A percentile compares a stretch with the other conserved stretches of the same genome.
These are phyloP conservation scores for Seiridium unicorne DNA, from an alignment of 2,329 filamentous ascomycete genomes.

Conservation along the genomic window DNA sequence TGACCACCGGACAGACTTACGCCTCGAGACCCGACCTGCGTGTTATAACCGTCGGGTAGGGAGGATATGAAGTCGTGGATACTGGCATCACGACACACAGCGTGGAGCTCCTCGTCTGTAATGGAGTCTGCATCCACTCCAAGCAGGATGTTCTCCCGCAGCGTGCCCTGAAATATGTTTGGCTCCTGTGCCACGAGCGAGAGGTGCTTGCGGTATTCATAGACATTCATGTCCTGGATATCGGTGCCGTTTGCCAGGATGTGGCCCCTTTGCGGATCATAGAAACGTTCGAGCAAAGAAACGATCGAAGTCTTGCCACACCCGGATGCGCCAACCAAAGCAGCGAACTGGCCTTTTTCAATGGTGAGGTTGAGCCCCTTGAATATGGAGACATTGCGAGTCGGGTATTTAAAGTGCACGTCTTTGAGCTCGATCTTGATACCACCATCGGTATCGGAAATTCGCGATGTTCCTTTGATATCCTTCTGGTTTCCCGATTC, in stretches of 20 bases:
- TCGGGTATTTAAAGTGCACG: constrained; percentile 60
- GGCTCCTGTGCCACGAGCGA: constrained; percentile 75
- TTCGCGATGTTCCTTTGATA: constrained; percentile 22
- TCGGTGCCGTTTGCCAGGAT: constrained; percentile 64
- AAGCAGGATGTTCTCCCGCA: constrained; percentile 66
- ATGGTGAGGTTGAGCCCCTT: constrained; percentile 62
- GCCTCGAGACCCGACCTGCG: constrained; percentile 65
- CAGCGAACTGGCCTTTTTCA: constrained; percentile 67
- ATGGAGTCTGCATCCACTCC: constrained; percentile 57
- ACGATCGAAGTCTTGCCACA: constrained; percentile 75
- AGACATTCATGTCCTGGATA: constrained; percentile 57
- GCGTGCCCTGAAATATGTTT: constrained; percentile 63
- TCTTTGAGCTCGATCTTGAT: constrained; percentile 56
- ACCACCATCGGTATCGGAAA: constrained; percentile 46
- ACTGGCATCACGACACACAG: constrained; percentile 59
- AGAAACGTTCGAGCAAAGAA: constrained; percentile 66
- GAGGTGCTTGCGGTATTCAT: constrained; percentile 61
- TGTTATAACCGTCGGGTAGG: constrained; percentile 67
- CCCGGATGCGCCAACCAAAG: constrained; percentile 67
- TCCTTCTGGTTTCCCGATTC: constrained; percentile 37
- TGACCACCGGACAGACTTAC: constrained; percentile 69
- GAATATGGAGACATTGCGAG: constrained; percentile 56
- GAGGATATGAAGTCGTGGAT: constrained; percentile 70
- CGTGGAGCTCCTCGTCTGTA: constrained; percentile 49
- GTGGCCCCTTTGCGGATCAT: constrained; percentile 61